Conservation (phyloP, 2,329 filamentous ascomycete genomes). For the Alternaria sp. region DNA sequence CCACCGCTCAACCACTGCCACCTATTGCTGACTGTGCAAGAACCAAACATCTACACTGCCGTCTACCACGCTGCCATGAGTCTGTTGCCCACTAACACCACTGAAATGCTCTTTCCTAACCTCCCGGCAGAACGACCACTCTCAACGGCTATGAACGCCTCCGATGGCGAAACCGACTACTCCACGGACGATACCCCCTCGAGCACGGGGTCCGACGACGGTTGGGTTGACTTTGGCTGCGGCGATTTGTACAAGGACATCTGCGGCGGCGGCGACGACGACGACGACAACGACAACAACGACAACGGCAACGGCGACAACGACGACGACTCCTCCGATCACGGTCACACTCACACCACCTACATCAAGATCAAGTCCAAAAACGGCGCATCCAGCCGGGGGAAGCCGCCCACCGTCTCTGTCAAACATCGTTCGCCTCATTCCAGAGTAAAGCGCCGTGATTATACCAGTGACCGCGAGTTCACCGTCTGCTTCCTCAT, state of each 20-base stretch:
- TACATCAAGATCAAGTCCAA: not conserved
- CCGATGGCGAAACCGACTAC: not conserved
- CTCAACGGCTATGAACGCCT: not conserved
- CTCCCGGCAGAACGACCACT: not conserved
- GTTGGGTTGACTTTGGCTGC: not conserved
- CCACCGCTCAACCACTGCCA: not conserved
- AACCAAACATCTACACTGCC: not conserved
- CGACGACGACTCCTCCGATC: not conserved
- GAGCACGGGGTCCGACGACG: not conserved
- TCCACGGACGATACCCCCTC: not conserved
- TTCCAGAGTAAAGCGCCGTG: not conserved
- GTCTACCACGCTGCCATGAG: not conserved
- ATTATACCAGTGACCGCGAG: not conserved
- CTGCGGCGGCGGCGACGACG: not conserved
- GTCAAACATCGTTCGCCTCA: not conserved
- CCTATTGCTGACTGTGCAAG: rapidly evolving
- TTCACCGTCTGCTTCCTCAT: not conserved
- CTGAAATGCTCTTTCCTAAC: not conserved
- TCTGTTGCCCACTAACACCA: not conserved
- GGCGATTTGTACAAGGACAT: not conserved
- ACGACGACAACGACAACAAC: too few species aligned
- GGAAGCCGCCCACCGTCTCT: not conserved
- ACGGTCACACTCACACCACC: not conserved
- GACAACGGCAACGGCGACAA: too few species aligned
- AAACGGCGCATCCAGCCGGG: not conserved